Evolutionary conservation across 768 basidiomycete genomes (phyloP), one percentile per base, ranked within the genome.

Genomic region (Macrolepiota albuminosa): DNA sequence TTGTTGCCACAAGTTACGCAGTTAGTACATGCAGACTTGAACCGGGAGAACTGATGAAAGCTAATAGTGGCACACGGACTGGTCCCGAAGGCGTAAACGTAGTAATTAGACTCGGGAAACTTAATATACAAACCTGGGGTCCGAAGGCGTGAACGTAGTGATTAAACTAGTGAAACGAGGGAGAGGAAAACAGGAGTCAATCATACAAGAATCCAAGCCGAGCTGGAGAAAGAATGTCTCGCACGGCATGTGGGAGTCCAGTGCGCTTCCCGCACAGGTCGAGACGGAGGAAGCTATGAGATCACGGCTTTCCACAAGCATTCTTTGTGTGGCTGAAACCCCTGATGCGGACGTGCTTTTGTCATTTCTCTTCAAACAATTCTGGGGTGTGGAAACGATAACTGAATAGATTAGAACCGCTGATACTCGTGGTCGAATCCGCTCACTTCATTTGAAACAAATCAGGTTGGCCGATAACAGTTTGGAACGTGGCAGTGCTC

Each of bases 341-440:
- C 90, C 90, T n/a, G 90, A 90, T 4, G 75, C 81, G 7, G 72
- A 74, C 31, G 69, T 58, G 0, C 73, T 91, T 46, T 64, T 88
- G 14, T 66, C 70, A 16, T 58, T 84, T 6, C 63, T 91, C 60
- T 63, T 81, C 13, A 62, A 76, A 56, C 79, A 88, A 57, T 75
- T 91, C 18, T 91, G 87, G 87, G 82, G 78, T 74, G 61, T 58
- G 40, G 43, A 59, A 34, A 18, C 46, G 16, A 14, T 29, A 16
- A 24, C 36, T 39, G 51, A 33, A 43, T 62, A 59, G 48, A 31
- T 51, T 36, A 52, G 42, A 31, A 57, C 40, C 31, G 21, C 13
- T n/a, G 34, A 21, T 21, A 21, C 21, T 21, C 21, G 21, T 21
- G 21, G 21, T 21, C 21, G 21, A 21, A 21, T 21, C 21, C 21